Evolutionary conservation across 2,329 filamentous ascomycete genomes (phyloP).

Genomic region (Alternaria gaisen): DNA sequence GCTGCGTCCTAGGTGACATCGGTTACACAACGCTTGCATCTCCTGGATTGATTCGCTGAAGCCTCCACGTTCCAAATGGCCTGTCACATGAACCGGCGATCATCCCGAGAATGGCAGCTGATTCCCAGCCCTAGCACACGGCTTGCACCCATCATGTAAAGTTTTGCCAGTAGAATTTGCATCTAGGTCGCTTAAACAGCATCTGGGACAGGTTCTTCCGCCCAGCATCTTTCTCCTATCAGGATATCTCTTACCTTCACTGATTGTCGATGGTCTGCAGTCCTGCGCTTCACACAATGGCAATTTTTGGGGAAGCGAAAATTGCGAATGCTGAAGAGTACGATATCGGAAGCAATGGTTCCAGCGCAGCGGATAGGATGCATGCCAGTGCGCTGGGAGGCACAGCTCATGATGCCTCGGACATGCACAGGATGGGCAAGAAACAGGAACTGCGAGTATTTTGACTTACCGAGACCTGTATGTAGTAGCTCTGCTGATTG

Average conservation of each 20-base stretch:
- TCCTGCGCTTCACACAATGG: constrained; percentile 6
- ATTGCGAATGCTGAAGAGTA: constrained; percentile 21
- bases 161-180: neutral
- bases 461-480: neutral
- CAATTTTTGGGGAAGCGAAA: constrained; percentile 9
- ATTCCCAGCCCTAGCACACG: neutral
- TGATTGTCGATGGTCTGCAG: neutral
- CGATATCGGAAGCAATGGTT: constrained; percentile 12
- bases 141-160: neutral
- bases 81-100: neutral
- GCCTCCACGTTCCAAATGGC: neutral
- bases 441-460: constrained; percentile 29
- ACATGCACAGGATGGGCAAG: constrained; percentile 39
- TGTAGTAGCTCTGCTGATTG: constrained; percentile 1
- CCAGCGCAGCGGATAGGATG: constrained; percentile 8
- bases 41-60: neutral
- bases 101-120: constrained; percentile 2
- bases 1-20: neutral
- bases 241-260: neutral
- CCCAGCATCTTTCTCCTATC: neutral
- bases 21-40: neutral
- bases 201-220: neutral
- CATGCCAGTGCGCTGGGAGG: constrained; percentile 20
- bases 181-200: neutral
- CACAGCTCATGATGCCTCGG: constrained; percentile 24